Evolutionary conservation across 164 flowering plant species (phyloP).

Genomic region (Annona cherimola): DNA sequence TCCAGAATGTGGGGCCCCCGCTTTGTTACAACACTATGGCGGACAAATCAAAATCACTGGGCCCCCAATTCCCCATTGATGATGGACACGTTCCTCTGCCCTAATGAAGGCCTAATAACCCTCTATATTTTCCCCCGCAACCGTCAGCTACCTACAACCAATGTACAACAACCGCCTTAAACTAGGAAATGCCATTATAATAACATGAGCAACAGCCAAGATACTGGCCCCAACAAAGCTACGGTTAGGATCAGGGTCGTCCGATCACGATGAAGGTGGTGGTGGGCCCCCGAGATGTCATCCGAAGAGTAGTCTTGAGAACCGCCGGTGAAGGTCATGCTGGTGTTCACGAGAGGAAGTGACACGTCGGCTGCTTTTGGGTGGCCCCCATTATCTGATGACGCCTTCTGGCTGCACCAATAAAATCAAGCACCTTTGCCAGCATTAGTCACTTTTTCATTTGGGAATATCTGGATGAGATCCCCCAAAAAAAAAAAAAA

Average conservation of each 20-base stretch:
- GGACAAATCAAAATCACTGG: too few species aligned
- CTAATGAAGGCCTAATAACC: not conserved
- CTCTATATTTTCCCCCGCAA: not conserved
- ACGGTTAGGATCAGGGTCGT: conserved; percentile 17
- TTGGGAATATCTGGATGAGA: not conserved
- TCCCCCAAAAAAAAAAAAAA: too few species aligned
- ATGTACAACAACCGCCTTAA: not conserved
- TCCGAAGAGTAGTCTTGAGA: conserved; percentile 24
- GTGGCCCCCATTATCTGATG: conserved; percentile 31
- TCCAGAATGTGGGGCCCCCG: too few species aligned
- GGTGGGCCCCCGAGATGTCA: conserved; percentile 21
- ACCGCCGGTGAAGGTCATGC: conserved; percentile 58
- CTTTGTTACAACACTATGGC: too few species aligned
- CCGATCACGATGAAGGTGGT: too few species aligned
- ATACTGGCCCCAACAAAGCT: conserved; percentile 18
- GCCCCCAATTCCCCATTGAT: too few species aligned
- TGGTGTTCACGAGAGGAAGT: conserved; percentile 26
- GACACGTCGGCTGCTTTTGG: conserved; percentile 18
- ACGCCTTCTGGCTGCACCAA: conserved; percentile 61
- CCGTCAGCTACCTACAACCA: not conserved
- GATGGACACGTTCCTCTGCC: not conserved
- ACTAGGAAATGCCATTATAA: not conserved
- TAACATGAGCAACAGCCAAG: not conserved
- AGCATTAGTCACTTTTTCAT: too few species aligned
- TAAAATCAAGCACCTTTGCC: not conserved